A percentile compares a stretch with the other conserved stretches of the same genome.
Evolutionary conservation across 2,329 filamentous ascomycete species (phyloP).

Genomic region (Cladosporium sp.): DNA sequence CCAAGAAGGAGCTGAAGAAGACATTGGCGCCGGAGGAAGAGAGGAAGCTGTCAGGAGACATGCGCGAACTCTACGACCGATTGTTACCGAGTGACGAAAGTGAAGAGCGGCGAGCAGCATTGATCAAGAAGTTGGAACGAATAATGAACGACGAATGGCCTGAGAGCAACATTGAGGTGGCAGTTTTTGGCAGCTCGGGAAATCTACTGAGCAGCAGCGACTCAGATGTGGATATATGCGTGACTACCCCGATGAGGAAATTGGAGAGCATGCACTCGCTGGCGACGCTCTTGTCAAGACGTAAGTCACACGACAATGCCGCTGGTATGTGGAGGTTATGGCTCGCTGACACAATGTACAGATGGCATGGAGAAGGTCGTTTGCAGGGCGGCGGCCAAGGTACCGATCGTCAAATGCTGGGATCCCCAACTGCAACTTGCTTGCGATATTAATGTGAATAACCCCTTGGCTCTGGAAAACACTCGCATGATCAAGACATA

Average conservation of each 20-base stretch:
- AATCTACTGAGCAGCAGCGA: conserved; percentile 92
- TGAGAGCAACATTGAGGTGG: conserved; percentile 79
- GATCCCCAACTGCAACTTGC: conserved; percentile 85
- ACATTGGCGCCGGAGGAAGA: conserved; percentile 69
- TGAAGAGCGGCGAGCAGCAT: conserved; percentile 65
- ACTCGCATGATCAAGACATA: conserved; percentile 98
- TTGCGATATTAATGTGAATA: conserved; percentile 99
- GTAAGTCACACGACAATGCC: conserved; percentile 53
- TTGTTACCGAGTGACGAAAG: conserved; percentile 78
- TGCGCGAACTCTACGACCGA: conserved; percentile 77
- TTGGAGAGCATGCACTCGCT: conserved; percentile 87
- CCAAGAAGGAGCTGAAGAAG: conserved; percentile 64
- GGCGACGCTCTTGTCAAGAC: conserved; percentile 75
- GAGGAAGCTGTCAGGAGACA: conserved; percentile 69
- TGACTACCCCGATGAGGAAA: conserved; percentile 83
- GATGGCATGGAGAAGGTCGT: conserved; percentile 96
- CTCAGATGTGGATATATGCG: conserved; percentile 97
- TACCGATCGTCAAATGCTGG: conserved; percentile 98
- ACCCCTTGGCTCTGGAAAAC: conserved; percentile 88
- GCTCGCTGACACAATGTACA: conserved; percentile 37
- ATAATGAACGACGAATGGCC: conserved; percentile 91
- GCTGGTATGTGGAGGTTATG: not conserved
- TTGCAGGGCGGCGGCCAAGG: conserved; percentile 90
- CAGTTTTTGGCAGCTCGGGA: conserved; percentile 96
- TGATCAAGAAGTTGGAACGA: conserved; percentile 82